phyloP scores from a whole-genome alignment of 257 asterid species.

The Solanum acaule region DNA sequence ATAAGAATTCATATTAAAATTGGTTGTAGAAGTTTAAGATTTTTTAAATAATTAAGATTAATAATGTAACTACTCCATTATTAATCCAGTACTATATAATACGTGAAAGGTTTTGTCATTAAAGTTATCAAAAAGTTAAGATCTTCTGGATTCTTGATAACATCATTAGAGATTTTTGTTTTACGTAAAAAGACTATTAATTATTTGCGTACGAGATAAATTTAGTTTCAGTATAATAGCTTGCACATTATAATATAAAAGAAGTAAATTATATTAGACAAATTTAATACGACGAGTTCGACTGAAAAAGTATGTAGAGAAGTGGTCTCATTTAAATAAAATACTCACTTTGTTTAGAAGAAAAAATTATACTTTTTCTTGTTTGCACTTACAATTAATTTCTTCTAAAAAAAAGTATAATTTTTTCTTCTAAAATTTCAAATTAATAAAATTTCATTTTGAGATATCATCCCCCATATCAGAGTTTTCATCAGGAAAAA shows the following conservation, averaged over 20 bases:
- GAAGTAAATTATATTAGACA: background rate
- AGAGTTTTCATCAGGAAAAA: background rate
- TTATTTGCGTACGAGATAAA: no score
- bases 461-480: background rate
- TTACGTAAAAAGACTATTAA: background rate
- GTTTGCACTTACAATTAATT: no score
- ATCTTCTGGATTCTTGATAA: background rate
- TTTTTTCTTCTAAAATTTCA: no score
- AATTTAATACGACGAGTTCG: no score
- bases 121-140: background rate
- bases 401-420: no score
- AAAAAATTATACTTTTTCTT: no score
- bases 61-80: background rate
- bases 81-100: background rate
- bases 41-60: background rate
- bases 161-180: background rate
- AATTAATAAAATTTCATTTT: no score
- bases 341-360: background rate
- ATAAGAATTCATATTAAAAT: background rate
- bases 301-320: background rate
- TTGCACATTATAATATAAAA: no score
- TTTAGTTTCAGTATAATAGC: no score
- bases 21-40: background rate
- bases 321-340: no score
- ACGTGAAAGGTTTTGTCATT: background rate